These are phyloP conservation scores for Megacollybia marginata DNA, from an alignment of 768 basidiomycete genomes.

Conservation along the genomic window DNA sequence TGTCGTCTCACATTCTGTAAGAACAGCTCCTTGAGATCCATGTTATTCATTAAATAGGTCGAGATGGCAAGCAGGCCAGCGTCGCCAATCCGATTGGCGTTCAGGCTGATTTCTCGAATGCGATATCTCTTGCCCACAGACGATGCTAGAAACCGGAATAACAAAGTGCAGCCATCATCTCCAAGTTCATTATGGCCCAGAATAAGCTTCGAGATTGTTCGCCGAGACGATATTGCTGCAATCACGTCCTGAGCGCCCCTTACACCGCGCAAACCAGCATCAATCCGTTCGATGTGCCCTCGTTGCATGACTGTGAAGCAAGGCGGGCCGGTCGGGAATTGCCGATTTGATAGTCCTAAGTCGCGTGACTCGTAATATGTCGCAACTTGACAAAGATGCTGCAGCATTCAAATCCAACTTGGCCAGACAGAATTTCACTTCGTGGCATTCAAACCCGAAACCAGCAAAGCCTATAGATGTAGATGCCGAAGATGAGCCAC, in stretches of 20 bases:
- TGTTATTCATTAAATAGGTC: conserved; percentile 41
- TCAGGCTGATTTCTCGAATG: conserved; percentile 51
- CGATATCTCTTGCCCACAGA: conserved; percentile 33
- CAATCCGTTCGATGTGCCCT: not conserved
- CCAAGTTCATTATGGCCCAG: conserved; percentile 50
- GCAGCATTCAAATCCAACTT: conserved; percentile 63
- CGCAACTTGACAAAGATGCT: conserved; percentile 59
- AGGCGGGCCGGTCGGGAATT: too few relatives aligned
- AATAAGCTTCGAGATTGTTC: conserved; percentile 42
- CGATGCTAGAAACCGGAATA: conserved; percentile 51
- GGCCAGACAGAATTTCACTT: conserved; percentile 58
- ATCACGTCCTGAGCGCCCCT: conserved; percentile 45
- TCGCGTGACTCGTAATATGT: conserved; percentile 31
- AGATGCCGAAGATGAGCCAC: not conserved
- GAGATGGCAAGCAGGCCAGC: conserved; percentile 47
- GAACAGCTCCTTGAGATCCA: conserved; percentile 38
- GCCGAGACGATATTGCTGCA: conserved; percentile 34
- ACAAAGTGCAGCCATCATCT: conserved; percentile 46
- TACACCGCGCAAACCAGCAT: not conserved
- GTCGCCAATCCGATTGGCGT: conserved; percentile 49
- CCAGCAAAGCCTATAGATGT: conserved; percentile 11
- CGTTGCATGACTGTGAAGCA: too few relatives aligned
- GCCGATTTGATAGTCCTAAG: too few relatives aligned
- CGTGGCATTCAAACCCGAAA: conserved; percentile 67
- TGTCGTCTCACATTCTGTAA: conserved; percentile 57